These are phyloP conservation scores for Penicillium alfredii DNA, from an alignment of 495 filamentous ascomycete species.

Conservation along the genomic window DNA sequence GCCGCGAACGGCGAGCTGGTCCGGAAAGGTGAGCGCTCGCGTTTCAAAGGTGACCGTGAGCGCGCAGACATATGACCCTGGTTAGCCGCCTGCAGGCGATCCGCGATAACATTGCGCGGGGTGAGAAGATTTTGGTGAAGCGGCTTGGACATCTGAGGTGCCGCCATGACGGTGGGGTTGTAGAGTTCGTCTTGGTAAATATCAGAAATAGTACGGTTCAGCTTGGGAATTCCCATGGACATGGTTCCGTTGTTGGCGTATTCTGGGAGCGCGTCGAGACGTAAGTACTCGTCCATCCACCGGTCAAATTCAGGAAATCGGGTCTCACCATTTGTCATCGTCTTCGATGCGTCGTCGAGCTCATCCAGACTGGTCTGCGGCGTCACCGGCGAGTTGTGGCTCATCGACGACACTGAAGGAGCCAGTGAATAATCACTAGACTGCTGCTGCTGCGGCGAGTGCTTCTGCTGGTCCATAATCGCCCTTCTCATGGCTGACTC, in stretches of 20 bases:
- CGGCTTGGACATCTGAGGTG: conserved; percentile 39
- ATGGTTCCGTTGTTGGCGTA: conserved; percentile 29
- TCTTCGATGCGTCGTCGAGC: conserved; percentile 44
- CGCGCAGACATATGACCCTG: conserved; percentile 61
- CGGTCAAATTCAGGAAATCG: conserved; percentile 37
- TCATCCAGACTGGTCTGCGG: conserved; percentile 50
- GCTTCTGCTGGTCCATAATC: conserved; percentile 40
- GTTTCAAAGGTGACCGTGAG: conserved; percentile 51
- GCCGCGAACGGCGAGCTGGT: conserved; percentile 61
- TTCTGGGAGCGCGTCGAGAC: conserved; percentile 44
- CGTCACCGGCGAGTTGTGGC: conserved; percentile 52
- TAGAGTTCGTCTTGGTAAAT: conserved; percentile 81
- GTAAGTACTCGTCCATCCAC: conserved; percentile 62
- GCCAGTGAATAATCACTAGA: conserved; percentile 43
- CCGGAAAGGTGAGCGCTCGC: conserved; percentile 80
- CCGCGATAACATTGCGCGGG: conserved; percentile 59
- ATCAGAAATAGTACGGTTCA: conserved; percentile 82
- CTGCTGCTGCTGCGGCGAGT: conserved; percentile 24
- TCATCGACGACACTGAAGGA: conserved; percentile 51
- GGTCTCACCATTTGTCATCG: conserved; percentile 47
- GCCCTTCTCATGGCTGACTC: conserved; percentile 52
- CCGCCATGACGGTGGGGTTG: conserved; percentile 57
- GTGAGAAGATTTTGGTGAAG: conserved; percentile 41
- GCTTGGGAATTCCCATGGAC: conserved; percentile 59
- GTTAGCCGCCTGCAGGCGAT: conserved; percentile 73